These are phyloP conservation scores for Yamadazyma laniorum DNA, from an alignment of 805 yeast species.

Conservation along the genomic window DNA sequence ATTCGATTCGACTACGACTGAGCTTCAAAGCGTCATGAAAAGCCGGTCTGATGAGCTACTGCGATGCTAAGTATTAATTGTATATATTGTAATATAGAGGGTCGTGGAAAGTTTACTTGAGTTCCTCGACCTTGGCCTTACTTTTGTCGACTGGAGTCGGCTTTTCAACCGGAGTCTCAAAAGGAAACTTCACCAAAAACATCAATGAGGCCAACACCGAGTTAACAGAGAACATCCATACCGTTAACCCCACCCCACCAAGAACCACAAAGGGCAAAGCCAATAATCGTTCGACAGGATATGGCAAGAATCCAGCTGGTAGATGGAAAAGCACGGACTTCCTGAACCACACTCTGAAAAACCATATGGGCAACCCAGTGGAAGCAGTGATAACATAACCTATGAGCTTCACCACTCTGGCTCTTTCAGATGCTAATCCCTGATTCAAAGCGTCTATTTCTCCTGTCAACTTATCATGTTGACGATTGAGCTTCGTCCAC, in stretches of 20 bases:
- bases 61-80: background rate
- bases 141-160: conserved; percentile 6
- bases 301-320: conserved; percentile 58
- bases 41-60: conserved; percentile 10
- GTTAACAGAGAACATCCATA: conserved; percentile 51
- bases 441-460: conserved; percentile 48
- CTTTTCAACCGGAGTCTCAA: conserved; percentile 13
- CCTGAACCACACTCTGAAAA: conserved; percentile 52
- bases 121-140: conserved; percentile 12
- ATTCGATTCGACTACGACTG: conserved; percentile 9
- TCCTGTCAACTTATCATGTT: conserved; percentile 52
- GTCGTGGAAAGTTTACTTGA: too few relatives aligned
- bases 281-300: conserved; percentile 50
- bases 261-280: conserved; percentile 63
- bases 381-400: conserved; percentile 32
- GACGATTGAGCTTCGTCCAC: conserved; percentile 91
- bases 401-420: conserved; percentile 31
- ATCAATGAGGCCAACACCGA: conserved; percentile 24
- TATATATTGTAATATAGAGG: background rate
- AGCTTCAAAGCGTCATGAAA: conserved; percentile 17
- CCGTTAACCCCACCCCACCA: conserved; percentile 60
- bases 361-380: conserved; percentile 49
- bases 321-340: conserved; percentile 55
- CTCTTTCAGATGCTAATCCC: conserved; percentile 35
- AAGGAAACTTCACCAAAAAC: conserved; percentile 22